Base-by-base conservation (phyloP, 768 basidiomycete genomes). In the Tremella yokohamensis region DNA sequence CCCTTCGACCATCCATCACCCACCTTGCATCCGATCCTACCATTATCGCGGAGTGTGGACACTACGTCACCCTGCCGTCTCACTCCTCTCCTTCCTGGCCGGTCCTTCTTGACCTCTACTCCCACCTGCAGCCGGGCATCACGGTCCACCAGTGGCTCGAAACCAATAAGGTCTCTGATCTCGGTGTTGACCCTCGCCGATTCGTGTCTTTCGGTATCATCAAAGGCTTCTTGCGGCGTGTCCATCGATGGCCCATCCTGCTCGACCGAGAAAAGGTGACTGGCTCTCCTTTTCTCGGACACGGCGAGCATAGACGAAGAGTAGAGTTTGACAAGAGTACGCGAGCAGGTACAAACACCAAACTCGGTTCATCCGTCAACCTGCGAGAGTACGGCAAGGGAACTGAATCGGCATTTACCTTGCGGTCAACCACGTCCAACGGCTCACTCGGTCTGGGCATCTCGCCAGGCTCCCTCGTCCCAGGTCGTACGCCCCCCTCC, bases 121-220 rank as follows among this genome's bases (percentile, higher is more conserved):
- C 93, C 8, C 82, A 87, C 40, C 78, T 99, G 19, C 84, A 85
- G 64, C 84, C 89, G 0, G 91, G 90, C 11, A 85, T 85, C 56
- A 89, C 89, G 0, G 81, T 98, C 3, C 82, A 83, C 24, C 85
- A 89, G 44, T 99, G 96, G 94, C 89, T 91, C 81, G 84, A 89
- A 65, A 80, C 80, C 40, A 81, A 90, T 66, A 79, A 85, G 19
- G 83, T 92, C 16, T 82, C 85, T 49, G 78, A 80, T 6, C 76
- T 85, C 19, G 90, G 89, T 1, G 86, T 98, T 52, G 96, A 99
- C 73, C 83, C 89, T 8, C 84, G 94, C 8, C 84, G 96, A n/a
- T 96, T 99, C 76, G 85, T 90, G 16, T 92, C 88, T 60, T 99
- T 98, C 69, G 96, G 96, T 4, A 89, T 98, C 20, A 94, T 99